Base-by-base conservation (phyloP, 345 rosid species). In the Acer campestre region DNA sequence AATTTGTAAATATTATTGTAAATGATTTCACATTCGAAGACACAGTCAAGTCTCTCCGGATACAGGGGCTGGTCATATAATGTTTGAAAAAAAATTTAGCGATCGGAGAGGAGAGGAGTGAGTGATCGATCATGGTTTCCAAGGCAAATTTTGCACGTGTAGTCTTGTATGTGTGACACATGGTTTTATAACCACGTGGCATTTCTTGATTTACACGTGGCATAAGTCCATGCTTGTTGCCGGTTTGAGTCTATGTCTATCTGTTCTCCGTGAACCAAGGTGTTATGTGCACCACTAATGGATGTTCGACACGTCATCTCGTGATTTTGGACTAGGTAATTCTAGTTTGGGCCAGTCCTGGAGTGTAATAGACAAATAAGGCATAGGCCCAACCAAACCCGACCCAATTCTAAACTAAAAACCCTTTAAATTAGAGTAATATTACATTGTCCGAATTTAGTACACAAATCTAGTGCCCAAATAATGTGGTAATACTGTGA, bases 11-110 rank as follows among this genome's bases (percentile, higher is more conserved):
- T 3, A 14, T 35, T 3, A 14, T 13, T 49, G 27, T 4, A 20
- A 46, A 27, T 11, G 75, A 71, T 56, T 31, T 35, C 38, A 35
- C 49, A n/a, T 71, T 55, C 64, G n/a, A 31, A 71, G 20, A 42
- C 44, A 35, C 0, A 61, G 17, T 20, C 38, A 35, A 35, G 38
- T 35, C 38, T 35, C 12, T 46, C 71, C 35, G 56, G 13, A 44
- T 11, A 44, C 27, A 68, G 13, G 18, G 71, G n/a, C 38, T 35
- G 38, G 25, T 67, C 71, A 67, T 31, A 31, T 31, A 31, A 4
- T 31, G 35, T 31, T 31, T 31, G 3, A 31, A 31, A 31, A 31
- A 31, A 31, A 0, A 31, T 3, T 3, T 31, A 31, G 35, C 35
- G 27, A 25, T 25, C 1, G 27, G 31, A 29, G 31, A 29, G 1